A percentile compares a stretch with the other conserved stretches of the same genome.
Evolutionary conservation across 192 early-diverging fungal species (phyloP).

Genomic region (Entomortierella chlamydospora): DNA sequence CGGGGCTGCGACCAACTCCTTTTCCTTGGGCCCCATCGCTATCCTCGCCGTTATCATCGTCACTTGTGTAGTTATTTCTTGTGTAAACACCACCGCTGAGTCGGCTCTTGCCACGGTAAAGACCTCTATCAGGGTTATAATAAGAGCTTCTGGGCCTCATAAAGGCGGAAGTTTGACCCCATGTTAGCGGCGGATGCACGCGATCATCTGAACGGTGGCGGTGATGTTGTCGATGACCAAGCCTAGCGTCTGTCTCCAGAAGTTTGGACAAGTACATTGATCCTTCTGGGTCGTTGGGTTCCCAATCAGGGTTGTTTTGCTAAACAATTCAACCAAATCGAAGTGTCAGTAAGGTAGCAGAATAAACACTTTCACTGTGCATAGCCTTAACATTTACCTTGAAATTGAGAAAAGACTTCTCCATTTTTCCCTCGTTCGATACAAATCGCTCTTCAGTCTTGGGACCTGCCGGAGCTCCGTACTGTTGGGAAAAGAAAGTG

Average conservation of each 20-base stretch:
- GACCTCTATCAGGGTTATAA: constrained; percentile 16
- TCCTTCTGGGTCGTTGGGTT: constrained; percentile 81
- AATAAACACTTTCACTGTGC: not conserved
- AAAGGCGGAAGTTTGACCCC: constrained; percentile 14
- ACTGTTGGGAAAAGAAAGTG: constrained; percentile 41
- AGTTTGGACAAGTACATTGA: constrained; percentile 83
- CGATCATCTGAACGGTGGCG: constrained; percentile 14
- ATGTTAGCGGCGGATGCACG: constrained; percentile 6
- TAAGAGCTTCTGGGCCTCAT: constrained; percentile 32
- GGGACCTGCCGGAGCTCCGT: constrained; percentile 76
- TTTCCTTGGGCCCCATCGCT: not conserved
- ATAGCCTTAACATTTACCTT: constrained; percentile 64
- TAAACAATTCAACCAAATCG: constrained; percentile 22
- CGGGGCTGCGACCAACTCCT: constrained; percentile 2
- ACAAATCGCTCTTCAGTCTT: constrained; percentile 68
- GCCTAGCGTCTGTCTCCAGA: constrained; percentile 54
- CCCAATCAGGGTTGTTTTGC: constrained; percentile 94
- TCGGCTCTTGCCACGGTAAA: constrained; percentile 31
- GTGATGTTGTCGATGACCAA: constrained; percentile 1
- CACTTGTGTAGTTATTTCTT: constrained; percentile 2
- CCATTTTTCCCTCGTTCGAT: constrained; percentile 97
- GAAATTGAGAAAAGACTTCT: constrained; percentile 96
- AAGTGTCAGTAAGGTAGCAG: not conserved
- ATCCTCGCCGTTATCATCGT: constrained; percentile 40
- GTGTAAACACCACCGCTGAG: constrained; percentile 5